Evolutionary conservation across 352 stramenopile species (phyloP), one percentile per base, ranked within the genome.

Genomic region (Phytopythium mirpurense): DNA sequence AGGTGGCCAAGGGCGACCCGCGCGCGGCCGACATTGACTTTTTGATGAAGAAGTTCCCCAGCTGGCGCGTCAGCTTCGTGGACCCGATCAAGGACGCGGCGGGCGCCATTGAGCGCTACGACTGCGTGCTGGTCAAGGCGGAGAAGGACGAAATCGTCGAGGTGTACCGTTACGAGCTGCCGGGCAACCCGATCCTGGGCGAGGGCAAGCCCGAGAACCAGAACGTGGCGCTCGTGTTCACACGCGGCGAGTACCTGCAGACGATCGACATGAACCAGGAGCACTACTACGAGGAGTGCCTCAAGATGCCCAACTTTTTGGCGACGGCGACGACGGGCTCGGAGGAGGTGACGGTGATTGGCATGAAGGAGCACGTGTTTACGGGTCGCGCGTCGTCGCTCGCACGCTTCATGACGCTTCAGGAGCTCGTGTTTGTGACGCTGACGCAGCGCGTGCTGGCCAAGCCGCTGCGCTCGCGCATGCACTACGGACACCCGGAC

Each of bases 201-300:
- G 83, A 96, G 54, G 86, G 83, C 44, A 96, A 96, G 34, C 83
- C 83, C 0, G 83, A 94, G 50, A 96, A 96, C 60, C 86, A 96
- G 57, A 96, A 96, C 51, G 79, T 93, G 21, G 86, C 86, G 14
- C 61, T 96, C 14, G 77, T 81, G 5, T 96, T 96, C 52, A 94
- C 86, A 9, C 72, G 83, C 24, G 86, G 86, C 24, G 86, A 96
- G 56, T 94, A 90, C 55, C 42, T 96, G 26, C 86, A 96, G 57
- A 93, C 83, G 9, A 96, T 96, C 51, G 86, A 96, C 70, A 94
- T 94, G 86, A 96, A 96, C 61, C 86, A 96, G 59, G 86, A 96
- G 43, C 82, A 93, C 49, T 94, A 94, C 62, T 83, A 93, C 31
- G 86, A 96, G 60, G 83, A 94, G 53, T 83, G 76, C 23, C 57